A percentile compares a stretch with the other conserved stretches of the same genome.
Conservation (phyloP, 1,139 yeast species). For the Hansenula lynferdii region DNA sequence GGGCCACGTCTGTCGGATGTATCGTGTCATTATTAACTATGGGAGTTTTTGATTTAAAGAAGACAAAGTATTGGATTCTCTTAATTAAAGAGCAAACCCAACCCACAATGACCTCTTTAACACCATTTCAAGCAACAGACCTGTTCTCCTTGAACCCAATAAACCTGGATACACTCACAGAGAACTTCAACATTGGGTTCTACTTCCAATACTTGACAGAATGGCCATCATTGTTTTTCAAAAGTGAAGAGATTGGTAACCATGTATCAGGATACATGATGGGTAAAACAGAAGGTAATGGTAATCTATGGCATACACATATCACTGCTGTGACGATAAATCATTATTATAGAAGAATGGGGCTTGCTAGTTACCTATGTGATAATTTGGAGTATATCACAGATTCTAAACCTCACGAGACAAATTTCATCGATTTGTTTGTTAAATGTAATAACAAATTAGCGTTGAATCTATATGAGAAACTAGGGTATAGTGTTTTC, state of each 20-base stretch:
- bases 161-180: conserved; percentile 85
- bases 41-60: background rate
- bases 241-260: conserved; percentile 42
- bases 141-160: conserved; percentile 66
- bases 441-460: conserved; percentile 80
- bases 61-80: background rate
- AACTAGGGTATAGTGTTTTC: conserved; percentile 78
- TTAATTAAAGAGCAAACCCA: background rate
- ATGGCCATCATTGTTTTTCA: conserved; percentile 91
- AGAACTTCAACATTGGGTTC: conserved; percentile 80
- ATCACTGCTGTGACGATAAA: conserved; percentile 94
- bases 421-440: conserved; percentile 84
- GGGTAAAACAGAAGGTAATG: conserved; percentile 92
- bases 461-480: conserved; percentile 80
- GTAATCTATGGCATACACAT: conserved; percentile 91
- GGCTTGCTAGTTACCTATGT: conserved; percentile 78
- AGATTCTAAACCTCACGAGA: conserved; percentile 62
- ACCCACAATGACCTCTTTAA: conserved; percentile 63
- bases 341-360: conserved; percentile 76
- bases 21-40: too few species aligned
- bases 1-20: too few species aligned
- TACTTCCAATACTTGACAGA: conserved; percentile 76
- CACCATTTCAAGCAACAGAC: conserved; percentile 85
- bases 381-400: conserved; percentile 68
- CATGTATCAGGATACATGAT: conserved; percentile 75